Base-by-base conservation (phyloP, 116 monocot species). In the Trichopus zeylanicus region DNA sequence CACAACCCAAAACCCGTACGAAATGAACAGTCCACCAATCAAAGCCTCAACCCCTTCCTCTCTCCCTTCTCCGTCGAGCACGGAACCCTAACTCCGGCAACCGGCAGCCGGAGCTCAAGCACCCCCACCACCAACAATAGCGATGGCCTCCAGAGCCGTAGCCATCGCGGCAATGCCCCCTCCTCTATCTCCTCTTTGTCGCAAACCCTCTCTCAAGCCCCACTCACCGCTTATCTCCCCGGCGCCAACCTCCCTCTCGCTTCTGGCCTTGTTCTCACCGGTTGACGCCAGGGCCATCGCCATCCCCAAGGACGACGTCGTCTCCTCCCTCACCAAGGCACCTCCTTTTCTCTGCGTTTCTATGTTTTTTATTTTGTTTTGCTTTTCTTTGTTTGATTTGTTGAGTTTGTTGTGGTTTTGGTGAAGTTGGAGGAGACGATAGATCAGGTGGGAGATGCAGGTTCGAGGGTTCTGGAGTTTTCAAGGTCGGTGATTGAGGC, bases 281-380 rank as follows among this genome's bases (percentile, higher is more conserved):
- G 52, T 84, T 48, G 85, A 93, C 31, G 88, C 88, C 54, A 70
- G 77, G 46, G 91, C 91, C 25, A 58, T 91, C 53, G 35, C 79
- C 62, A 54, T 97, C 13, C 55, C 87, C 48, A 97, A 91, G 62
- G 87, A 97, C 35, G 76, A 75, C 7, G 56, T 97, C 47, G 32
- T 85, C 63, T 67, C 81, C 16, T 97, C 97, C 7, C 77, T 97
- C 62, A 78, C 54, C 29, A 72, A 84, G 80, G 97, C 9, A 53
- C 22, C n/a, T 26, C 3, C 27, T 29, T 5, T 20, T 31, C 29
- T 16, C 26, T 38, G 18, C 34, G 24, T 51, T 34, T 26, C 29
- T 51, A 16, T 22, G 9, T 22, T 54, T 24, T 20, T 69, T 33
- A 19, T 16, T 55, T 5, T 56, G 31, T 28, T 13, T 24, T 46